phyloP scores from a whole-genome alignment of 306 rosid species.

The Begonia fuchsioides region DNA sequence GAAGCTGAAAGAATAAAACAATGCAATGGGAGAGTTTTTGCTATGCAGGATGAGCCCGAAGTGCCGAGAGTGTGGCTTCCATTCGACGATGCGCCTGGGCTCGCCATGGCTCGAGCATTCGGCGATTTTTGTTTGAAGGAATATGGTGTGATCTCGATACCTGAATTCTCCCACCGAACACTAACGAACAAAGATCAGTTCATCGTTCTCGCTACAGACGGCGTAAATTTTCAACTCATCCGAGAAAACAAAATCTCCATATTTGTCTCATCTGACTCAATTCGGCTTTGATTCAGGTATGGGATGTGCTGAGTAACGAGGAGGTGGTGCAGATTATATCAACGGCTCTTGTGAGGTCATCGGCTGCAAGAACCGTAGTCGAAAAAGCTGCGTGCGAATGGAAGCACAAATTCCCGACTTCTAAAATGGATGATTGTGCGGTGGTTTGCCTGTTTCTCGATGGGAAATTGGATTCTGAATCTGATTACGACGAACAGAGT shows the following conservation, averaged over 20 bases:
- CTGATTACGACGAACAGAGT: not conserved
- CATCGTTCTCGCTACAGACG: constrained; percentile 41
- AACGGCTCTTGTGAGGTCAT: constrained; percentile 30
- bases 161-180: constrained; percentile 28
- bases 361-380: constrained; percentile 45
- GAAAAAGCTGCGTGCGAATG: constrained; percentile 37
- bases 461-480: not conserved
- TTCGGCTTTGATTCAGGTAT: constrained; percentile 19
- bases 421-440: constrained; percentile 47
- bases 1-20: constrained; percentile 48
- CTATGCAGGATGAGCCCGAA: constrained; percentile 49
- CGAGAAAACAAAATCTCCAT: not conserved
- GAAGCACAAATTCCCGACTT: constrained; percentile 46
- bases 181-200: constrained; percentile 32
- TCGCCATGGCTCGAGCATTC: constrained; percentile 53
- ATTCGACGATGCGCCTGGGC: constrained; percentile 38
- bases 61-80: constrained; percentile 56
- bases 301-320: constrained; percentile 45
- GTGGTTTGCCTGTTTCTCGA: constrained; percentile 44
- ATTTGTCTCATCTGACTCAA: not conserved
- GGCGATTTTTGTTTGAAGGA: constrained; percentile 52
- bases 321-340: constrained; percentile 45
- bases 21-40: constrained; percentile 49
- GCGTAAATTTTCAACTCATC: constrained; percentile 22
- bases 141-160: constrained; percentile 40